phyloP scores from a whole-genome alignment of 2,329 filamentous ascomycete genomes.

The Hymenoscyphus fraxineus region DNA sequence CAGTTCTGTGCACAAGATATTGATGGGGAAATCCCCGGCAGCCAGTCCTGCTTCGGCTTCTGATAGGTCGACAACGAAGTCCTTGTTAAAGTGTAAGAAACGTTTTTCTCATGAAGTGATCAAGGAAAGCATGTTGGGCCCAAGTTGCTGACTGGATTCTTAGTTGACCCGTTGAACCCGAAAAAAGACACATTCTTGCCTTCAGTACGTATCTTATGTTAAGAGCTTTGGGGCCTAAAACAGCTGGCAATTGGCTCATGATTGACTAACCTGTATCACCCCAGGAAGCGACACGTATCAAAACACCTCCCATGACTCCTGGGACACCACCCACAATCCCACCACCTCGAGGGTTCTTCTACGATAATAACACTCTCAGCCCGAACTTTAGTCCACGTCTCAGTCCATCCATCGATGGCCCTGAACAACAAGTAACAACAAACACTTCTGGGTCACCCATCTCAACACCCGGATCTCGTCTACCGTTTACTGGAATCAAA shows the following conservation, averaged over 20 bases:
- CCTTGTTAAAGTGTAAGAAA: conserved; percentile 18
- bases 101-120: conserved; percentile 19
- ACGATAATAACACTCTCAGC: background rate
- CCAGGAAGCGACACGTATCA: conserved; percentile 33
- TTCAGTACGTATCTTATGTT: conserved; percentile 26
- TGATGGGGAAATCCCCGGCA: conserved; percentile 31
- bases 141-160: background rate
- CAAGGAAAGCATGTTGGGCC: background rate
- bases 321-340: conserved; percentile 14
- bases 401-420: conserved; percentile 3
- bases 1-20: conserved; percentile 31
- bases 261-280: background rate
- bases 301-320: conserved; percentile 31
- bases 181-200: conserved; percentile 28
- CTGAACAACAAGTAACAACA: background rate
- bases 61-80: background rate
- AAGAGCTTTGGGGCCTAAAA: background rate
- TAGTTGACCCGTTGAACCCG: conserved; percentile 30
- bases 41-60: conserved; percentile 24
- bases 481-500: too few relatives aligned
- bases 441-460: background rate
- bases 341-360: conserved; percentile 27
- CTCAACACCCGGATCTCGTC: background rate
- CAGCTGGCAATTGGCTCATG: background rate
- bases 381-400: background rate